These are phyloP conservation scores for Salix caprea DNA, from an alignment of 345 rosid genomes.

Conservation along the genomic window DNA sequence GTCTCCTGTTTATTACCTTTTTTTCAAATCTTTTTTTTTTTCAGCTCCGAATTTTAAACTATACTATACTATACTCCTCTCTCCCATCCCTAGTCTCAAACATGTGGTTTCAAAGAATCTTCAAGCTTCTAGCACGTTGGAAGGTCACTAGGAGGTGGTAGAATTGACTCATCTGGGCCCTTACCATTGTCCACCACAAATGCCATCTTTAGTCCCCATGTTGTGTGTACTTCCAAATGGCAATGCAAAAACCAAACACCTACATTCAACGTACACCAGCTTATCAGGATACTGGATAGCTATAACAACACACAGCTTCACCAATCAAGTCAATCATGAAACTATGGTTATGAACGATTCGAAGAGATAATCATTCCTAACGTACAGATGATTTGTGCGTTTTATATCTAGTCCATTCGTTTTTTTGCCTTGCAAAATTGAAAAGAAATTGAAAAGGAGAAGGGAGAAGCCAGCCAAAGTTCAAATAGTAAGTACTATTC, in stretches of 20 bases:
- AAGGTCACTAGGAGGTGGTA: conserved; percentile 38
- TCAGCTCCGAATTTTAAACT: background rate
- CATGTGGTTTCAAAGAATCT: background rate
- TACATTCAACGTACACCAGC: background rate
- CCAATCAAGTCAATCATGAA: background rate
- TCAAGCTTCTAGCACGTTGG: conserved; percentile 19
- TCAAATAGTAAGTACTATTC: too few relatives aligned
- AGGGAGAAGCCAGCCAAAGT: background rate
- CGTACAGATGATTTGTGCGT: background rate
- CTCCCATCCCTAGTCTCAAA: background rate
- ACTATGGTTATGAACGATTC: background rate
- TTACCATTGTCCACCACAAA: conserved; percentile 40
- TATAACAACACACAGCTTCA: background rate
- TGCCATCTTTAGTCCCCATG: conserved; percentile 45
- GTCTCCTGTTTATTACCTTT: background rate
- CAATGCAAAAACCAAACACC: conserved; percentile 45
- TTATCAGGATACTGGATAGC: background rate
- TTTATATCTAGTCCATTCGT: background rate
- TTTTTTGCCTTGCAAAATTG: background rate
- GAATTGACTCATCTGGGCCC: conserved; percentile 30
- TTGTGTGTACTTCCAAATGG: conserved; percentile 42
- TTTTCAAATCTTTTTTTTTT: background rate
- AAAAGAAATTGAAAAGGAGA: background rate
- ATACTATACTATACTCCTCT: background rate
- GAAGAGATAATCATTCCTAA: background rate